Evolutionary conservation across 805 yeast species (phyloP).

Genomic region (Suhomyces kilbournensis): DNA sequence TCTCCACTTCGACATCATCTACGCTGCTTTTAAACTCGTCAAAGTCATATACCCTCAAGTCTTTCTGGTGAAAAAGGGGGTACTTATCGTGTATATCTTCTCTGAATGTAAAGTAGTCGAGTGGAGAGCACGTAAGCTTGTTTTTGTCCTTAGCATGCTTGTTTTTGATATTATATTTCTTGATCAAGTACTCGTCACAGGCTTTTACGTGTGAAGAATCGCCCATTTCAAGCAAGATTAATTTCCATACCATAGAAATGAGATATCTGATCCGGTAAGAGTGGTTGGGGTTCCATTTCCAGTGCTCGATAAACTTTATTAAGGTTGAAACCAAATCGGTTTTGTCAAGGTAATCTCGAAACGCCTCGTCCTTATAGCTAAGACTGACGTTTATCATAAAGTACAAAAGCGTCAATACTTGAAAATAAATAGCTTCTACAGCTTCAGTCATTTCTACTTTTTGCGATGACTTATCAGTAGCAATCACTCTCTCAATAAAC

Average conservation of each 20-base stretch:
- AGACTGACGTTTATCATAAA: constrained; percentile 27
- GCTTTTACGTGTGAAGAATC: constrained; percentile 35
- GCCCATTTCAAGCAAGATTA: constrained; percentile 63
- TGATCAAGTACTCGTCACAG: constrained; percentile 47
- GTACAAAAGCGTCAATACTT: constrained; percentile 34
- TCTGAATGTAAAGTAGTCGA: constrained; percentile 80
- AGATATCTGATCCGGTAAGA: constrained; percentile 54
- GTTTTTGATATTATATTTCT: constrained; percentile 35
- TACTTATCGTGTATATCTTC: constrained; percentile 72
- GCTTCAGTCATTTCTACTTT: neutral
- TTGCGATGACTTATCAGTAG: neutral
- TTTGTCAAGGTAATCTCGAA: constrained; percentile 22
- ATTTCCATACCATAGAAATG: constrained; percentile 50
- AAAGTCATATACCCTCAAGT: constrained; percentile 14
- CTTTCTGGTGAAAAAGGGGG: constrained; percentile 63
- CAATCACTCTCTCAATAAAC: neutral
- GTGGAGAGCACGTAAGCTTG: constrained; percentile 60
- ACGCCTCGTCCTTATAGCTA: neutral
- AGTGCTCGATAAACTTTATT: constrained; percentile 53
- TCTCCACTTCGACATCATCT: constrained; percentile 27
- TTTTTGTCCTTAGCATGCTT: constrained; percentile 20
- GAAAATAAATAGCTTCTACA: constrained; percentile 18
- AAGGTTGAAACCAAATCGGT: constrained; percentile 43
- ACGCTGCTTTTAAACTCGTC: constrained; percentile 20
- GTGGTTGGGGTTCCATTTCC: constrained; percentile 55